phyloP scores from a whole-genome alignment of 2,329 filamentous ascomycete genomes.

The Alternaria ventricosa region DNA sequence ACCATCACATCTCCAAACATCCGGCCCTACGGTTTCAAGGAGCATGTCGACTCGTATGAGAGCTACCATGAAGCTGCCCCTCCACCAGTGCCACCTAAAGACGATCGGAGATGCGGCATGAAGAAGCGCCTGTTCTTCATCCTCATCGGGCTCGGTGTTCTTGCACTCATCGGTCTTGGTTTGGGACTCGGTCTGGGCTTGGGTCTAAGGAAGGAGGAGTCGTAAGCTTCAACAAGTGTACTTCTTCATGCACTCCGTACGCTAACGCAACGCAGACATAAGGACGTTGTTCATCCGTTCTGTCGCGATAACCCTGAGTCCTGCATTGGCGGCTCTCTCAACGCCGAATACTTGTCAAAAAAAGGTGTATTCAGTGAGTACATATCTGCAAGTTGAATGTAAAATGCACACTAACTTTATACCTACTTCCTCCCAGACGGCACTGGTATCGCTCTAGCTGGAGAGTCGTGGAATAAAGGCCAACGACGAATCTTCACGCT shows the following conservation, averaged over 20 bases:
- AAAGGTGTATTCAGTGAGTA: slow-evolving; percentile 50
- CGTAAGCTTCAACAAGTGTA: slow-evolving; percentile 3
- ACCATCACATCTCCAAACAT: slow-evolving; percentile 23
- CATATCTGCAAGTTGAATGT: background rate
- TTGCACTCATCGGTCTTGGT: slow-evolving; percentile 42
- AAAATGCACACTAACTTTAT: background rate
- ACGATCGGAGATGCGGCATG: slow-evolving; percentile 33
- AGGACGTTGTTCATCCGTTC: slow-evolving; percentile 24
- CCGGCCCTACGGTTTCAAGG: slow-evolving; percentile 31
- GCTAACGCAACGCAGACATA: slow-evolving; percentile 7
- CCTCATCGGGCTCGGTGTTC: slow-evolving; percentile 28
- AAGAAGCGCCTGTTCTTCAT: slow-evolving; percentile 34
- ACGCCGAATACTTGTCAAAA: slow-evolving; percentile 48
- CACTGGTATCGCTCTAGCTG: slow-evolving; percentile 55
- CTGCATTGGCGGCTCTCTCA: slow-evolving; percentile 50
- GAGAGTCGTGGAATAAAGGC: slow-evolving; percentile 50
- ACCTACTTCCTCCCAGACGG: slow-evolving; percentile 35
- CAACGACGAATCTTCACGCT: slow-evolving; percentile 50
- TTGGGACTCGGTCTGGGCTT: slow-evolving; percentile 49
- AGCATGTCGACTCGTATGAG: slow-evolving; percentile 29
- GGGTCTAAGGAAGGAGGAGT: slow-evolving; percentile 36
- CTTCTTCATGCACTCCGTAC: background rate
- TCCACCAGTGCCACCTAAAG: slow-evolving; percentile 25
- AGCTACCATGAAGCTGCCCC: slow-evolving; percentile 14
- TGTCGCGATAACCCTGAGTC: slow-evolving; percentile 36